Evolutionary conservation across 2,329 filamentous ascomycete genomes (phyloP).

Genomic region (Neoscytalidium dimidiatum): DNA sequence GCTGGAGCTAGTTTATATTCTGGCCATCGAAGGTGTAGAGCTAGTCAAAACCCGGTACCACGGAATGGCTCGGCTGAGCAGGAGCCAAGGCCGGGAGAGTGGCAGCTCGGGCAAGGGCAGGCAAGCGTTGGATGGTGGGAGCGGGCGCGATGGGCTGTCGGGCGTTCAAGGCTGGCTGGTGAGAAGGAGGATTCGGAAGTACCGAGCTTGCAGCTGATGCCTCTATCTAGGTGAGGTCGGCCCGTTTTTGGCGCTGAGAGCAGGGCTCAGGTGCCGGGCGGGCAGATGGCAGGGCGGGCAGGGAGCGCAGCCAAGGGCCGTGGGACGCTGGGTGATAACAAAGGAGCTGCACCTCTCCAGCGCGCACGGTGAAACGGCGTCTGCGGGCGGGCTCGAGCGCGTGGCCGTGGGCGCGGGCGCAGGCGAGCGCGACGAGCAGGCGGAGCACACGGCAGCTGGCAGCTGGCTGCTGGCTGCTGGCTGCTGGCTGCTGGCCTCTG

Average conservation of each 20-base stretch:
- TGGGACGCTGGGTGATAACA: constrained; percentile 4
- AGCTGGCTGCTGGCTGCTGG: neutral
- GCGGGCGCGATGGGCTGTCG: neutral
- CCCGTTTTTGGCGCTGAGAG: constrained; percentile 5
- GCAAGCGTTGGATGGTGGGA: neutral
- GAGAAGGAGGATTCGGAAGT: constrained; percentile 3
- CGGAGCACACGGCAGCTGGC: neutral
- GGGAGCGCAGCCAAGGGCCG: neutral
- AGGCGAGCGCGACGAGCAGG: too few relatives aligned
- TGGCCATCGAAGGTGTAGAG: constrained; percentile 17
- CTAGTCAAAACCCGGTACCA: constrained; percentile 15
- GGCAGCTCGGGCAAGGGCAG: neutral
- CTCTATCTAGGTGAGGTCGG: neutral
- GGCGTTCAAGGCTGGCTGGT: neutral
- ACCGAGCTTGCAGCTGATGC: constrained; percentile 8
- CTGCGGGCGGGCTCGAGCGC: neutral
- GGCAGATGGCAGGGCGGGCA: neutral
- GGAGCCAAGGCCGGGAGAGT: constrained; percentile 12
- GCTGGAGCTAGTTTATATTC: constrained; percentile 19
- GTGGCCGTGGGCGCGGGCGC: neutral
- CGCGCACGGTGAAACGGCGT: constrained; percentile 6
- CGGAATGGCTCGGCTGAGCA: constrained; percentile 14
- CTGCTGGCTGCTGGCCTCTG: neutral
- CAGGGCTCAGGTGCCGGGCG: constrained; percentile 1
- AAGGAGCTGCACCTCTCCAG: constrained; percentile 11